Evolutionary conservation across 1,284 basidiomycete species (phyloP), one percentile per base, ranked within the genome.

Genomic region (Pulveroboletus sp.): DNA sequence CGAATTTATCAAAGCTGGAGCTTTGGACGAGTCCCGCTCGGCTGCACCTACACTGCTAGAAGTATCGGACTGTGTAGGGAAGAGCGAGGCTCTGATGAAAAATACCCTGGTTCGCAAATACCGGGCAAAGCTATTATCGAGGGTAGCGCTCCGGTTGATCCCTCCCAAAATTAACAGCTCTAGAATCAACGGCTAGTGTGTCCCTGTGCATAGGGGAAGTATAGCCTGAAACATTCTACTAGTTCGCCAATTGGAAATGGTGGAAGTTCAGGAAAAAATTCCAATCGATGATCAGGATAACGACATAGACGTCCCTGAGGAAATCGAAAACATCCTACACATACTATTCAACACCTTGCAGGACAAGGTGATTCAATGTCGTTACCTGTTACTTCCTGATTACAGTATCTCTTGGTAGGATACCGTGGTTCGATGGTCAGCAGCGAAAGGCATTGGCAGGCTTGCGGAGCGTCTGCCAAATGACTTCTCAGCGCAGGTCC

Each of bases 361-460:
- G 66, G 94, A 98, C 73, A 92, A 87, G 73, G 94, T 94, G 62
- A 42, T 70, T 65, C 28, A 4, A 18, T 6, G 2, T 20, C 11
- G 25, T 35, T 56, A 15, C 56, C 26, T 52, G 45, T 43, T 39
- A 42, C 40, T 44, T 48, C 44, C 52, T 22, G 26, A 45, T 43
- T 52, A 20, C 60, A 29, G 0, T 24, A 33, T 51, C 38, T 28
- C 40, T 38, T 36, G 49, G 35, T 64, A 97, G 93, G 96, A 98
- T 69, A 98, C 97, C 0, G 79, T 95, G 29, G 94, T 99, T 22
- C 90, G 97, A 45, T 99, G 94, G 83, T 95, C 96, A 12, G 85
- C 93, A 3, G 93, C 97, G 7, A 99, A 99, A 73, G 94, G 93
- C 26, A 77, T 98, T 14, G 92, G 95, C 7, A 86, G 95, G 9